Conservation (phyloP, 768 basidiomycete species). For the Mycena galopus region DNA sequence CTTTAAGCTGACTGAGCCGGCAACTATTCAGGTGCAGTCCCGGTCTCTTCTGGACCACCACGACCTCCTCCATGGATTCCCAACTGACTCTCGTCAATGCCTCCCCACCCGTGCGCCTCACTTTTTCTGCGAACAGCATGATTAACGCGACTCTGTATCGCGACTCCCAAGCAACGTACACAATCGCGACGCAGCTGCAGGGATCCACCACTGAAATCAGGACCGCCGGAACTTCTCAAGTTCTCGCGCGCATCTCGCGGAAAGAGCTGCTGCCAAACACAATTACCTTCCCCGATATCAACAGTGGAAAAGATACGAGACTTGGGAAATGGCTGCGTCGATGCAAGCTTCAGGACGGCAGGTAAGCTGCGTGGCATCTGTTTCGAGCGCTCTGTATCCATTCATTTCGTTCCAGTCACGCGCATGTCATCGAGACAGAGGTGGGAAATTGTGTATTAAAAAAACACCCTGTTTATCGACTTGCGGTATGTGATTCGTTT, state of each 20-base stretch:
- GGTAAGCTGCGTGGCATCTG: background rate
- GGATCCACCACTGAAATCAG: constrained; percentile 23
- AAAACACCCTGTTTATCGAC: constrained; percentile 15
- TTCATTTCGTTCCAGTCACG: constrained; percentile 4
- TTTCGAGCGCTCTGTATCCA: background rate
- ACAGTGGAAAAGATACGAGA: constrained; percentile 11
- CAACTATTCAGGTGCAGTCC: too few species aligned
- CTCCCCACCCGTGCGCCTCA: constrained; percentile 10
- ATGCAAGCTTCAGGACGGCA: constrained; percentile 16
- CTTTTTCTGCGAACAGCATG: constrained; percentile 29
- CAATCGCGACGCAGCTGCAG: constrained; percentile 14
- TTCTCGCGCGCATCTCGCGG: constrained; percentile 22
- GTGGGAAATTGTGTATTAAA: constrained; percentile 26
- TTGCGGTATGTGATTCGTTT: constrained; percentile 10
- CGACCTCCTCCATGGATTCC: constrained; percentile 16
- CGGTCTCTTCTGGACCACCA: too few species aligned
- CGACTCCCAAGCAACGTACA: constrained; percentile 18
- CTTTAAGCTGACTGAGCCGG: too few species aligned
- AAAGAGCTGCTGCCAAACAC: constrained; percentile 19
- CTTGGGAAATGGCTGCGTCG: constrained; percentile 25
- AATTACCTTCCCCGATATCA: constrained; percentile 9
- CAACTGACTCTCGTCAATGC: constrained; percentile 28
- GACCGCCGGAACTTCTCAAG: background rate
- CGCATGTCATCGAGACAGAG: constrained; percentile 24
- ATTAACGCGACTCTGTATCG: constrained; percentile 15